Evolutionary conservation across 257 asterid species (phyloP).

Genomic region (Datura wrightii): DNA sequence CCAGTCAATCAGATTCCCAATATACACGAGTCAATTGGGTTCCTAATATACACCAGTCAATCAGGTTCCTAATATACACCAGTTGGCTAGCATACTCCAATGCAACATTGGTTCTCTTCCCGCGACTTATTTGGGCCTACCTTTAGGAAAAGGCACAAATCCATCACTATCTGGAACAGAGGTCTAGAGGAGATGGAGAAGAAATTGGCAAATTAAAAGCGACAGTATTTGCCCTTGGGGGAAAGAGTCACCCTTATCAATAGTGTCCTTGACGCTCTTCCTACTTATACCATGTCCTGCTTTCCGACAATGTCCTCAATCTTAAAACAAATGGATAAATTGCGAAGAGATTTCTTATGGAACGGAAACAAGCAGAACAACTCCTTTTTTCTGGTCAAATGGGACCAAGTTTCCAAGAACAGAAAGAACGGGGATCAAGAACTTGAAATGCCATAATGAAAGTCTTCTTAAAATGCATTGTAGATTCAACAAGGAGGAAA

Average conservation of each 20-base stretch:
- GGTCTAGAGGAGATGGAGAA: background rate
- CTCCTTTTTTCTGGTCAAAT: background rate
- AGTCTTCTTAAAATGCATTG: conserved; percentile 5
- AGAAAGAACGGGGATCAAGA: conserved; percentile 1
- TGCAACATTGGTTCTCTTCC: background rate
- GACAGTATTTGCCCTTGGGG: background rate
- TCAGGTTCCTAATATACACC: background rate
- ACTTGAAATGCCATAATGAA: background rate
- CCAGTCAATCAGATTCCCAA: conserved; percentile 6
- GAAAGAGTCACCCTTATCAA: background rate
- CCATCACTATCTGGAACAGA: background rate
- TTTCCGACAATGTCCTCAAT: background rate
- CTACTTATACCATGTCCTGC: background rate
- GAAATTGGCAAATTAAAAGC: background rate
- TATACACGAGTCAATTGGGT: background rate
- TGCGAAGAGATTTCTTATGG: conserved; percentile 1
- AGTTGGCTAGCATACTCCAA: background rate
- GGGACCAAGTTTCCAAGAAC: background rate
- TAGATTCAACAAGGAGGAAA: conserved; percentile 5
- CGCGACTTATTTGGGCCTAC: background rate
- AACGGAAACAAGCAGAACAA: background rate
- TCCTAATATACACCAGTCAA: conserved; percentile 5
- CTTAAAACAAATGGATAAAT: background rate
- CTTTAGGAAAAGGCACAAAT: background rate
- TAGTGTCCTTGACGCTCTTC: conserved; percentile 8